Evolutionary conservation across 176 grass and related monocot species (phyloP).

Genomic region (Oropetium thomaeum): DNA sequence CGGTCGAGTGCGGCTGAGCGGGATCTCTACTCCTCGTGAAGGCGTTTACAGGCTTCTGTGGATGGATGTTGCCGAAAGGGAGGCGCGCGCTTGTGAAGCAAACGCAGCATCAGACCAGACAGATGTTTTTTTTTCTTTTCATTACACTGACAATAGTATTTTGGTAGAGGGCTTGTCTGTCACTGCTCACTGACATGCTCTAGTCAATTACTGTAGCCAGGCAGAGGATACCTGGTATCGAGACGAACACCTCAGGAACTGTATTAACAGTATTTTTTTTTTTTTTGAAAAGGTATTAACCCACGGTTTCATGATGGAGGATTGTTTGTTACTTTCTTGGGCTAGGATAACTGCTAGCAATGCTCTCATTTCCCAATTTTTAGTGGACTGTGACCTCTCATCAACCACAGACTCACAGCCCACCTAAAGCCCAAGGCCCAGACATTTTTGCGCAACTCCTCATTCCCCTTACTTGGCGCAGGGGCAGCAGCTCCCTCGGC

Average conservation of each 20-base stretch:
- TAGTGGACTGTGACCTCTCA: neutral
- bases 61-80: conserved; percentile 43
- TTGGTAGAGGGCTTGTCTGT: too few relatives aligned
- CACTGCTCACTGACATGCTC: too few relatives aligned
- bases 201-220: too few relatives aligned
- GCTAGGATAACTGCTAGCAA: too few relatives aligned
- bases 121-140: neutral
- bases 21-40: conserved; percentile 54
- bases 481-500: neutral
- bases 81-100: neutral
- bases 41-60: conserved; percentile 52
- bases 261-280: too few relatives aligned
- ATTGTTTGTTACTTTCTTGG: too few relatives aligned
- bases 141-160: neutral
- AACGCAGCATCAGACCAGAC: neutral
- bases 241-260: too few relatives aligned
- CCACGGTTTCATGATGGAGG: too few relatives aligned
- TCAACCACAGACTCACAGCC: neutral
- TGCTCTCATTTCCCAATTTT: neutral
- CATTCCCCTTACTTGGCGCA: neutral
- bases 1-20: neutral
- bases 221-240: too few relatives aligned
- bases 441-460: neutral
- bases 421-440: neutral
- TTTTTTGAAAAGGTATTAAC: too few relatives aligned